Percentiles rank a stretch among this genome's conserved stretches.
phyloP scores from a whole-genome alignment of 2,329 filamentous ascomycete species.

The Fusarium chlamydosporum region DNA sequence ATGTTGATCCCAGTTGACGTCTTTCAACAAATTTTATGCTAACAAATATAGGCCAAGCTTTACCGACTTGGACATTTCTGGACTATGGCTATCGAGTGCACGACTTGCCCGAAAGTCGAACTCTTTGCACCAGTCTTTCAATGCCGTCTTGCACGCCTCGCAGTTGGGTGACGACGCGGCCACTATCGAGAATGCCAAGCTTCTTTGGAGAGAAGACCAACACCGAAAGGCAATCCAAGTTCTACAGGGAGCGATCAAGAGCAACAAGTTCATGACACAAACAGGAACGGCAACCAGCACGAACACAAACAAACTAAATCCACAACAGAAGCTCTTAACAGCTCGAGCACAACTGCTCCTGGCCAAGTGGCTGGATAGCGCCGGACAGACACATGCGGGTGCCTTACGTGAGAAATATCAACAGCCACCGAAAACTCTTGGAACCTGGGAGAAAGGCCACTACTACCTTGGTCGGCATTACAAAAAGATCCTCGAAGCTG shows the following conservation, averaged over 20 bases:
- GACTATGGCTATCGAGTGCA: slow-evolving; percentile 87
- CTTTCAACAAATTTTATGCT: slow-evolving; percentile 2
- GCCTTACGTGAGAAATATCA: slow-evolving; percentile 87
- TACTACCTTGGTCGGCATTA: slow-evolving; percentile 98
- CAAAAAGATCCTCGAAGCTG: slow-evolving; percentile 93
- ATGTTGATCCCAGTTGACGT: slow-evolving; percentile 51
- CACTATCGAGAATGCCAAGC: slow-evolving; percentile 92
- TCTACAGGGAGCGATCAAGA: slow-evolving; percentile 86
- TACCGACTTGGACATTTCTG: slow-evolving; percentile 80
- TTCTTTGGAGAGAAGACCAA: slow-evolving; percentile 94
- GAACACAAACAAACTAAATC: slow-evolving; percentile 55
- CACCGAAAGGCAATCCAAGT: slow-evolving; percentile 95
- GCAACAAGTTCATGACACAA: slow-evolving; percentile 77
- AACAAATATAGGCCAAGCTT: slow-evolving; percentile 67
- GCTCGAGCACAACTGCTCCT: slow-evolving; percentile 87
- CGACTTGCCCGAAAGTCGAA: slow-evolving; percentile 88
- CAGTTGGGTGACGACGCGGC: slow-evolving; percentile 87
- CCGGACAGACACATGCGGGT: slow-evolving; percentile 91
- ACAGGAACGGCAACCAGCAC: slow-evolving; percentile 57
- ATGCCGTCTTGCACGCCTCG: slow-evolving; percentile 90
- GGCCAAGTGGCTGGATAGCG: slow-evolving; percentile 95
- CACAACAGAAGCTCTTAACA: slow-evolving; percentile 72
- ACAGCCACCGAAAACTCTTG: slow-evolving; percentile 77
- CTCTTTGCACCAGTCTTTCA: slow-evolving; percentile 89
- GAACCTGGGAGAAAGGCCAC: slow-evolving; percentile 94